Evolutionary conservation across 345 rosid species (phyloP).

Genomic region (Xanthoceras sorbifolium): DNA sequence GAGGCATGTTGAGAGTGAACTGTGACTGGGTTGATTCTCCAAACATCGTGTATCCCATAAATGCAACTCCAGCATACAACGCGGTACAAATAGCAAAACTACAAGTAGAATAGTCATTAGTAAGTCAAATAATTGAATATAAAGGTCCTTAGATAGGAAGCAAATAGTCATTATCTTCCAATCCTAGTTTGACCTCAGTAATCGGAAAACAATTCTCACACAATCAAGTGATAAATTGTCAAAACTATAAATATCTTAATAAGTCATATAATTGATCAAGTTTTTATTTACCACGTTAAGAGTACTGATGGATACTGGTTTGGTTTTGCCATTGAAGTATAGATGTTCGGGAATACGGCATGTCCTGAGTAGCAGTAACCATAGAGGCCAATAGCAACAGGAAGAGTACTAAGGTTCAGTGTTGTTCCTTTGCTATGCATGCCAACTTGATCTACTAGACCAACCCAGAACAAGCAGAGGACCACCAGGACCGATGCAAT

Average conservation of each 20-base stretch:
- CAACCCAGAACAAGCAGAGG: conserved; percentile 86
- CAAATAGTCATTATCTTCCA: not conserved
- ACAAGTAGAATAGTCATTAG: conserved; percentile 11
- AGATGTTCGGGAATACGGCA: conserved; percentile 95
- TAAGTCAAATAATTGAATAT: not conserved
- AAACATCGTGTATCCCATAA: conserved; percentile 90
- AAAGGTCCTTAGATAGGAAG: not conserved
- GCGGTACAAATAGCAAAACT: conserved; percentile 73
- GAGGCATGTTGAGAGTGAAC: conserved; percentile 90
- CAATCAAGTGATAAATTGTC: not conserved
- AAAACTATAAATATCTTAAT: not conserved
- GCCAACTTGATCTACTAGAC: conserved; percentile 74
- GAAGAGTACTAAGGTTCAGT: conserved; percentile 67
- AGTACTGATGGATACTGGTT: conserved; percentile 73
- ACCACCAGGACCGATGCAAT: conserved; percentile 82
- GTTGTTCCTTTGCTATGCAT: conserved; percentile 66
- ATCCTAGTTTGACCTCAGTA: not conserved
- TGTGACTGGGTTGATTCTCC: conserved; percentile 78
- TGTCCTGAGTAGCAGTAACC: conserved; percentile 98
- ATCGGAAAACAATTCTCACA: too few relatives aligned
- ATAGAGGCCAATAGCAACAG: conserved; percentile 95
- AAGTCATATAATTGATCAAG: not conserved
- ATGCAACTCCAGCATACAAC: conserved; percentile 84
- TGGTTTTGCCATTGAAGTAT: conserved; percentile 87
- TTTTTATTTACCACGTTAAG: conserved; percentile 54